A percentile compares a stretch with the other conserved stretches of the same genome.
These are phyloP conservation scores for Boletus rufocinnamomeus DNA, from an alignment of 768 basidiomycete genomes.

Conservation along the genomic window DNA sequence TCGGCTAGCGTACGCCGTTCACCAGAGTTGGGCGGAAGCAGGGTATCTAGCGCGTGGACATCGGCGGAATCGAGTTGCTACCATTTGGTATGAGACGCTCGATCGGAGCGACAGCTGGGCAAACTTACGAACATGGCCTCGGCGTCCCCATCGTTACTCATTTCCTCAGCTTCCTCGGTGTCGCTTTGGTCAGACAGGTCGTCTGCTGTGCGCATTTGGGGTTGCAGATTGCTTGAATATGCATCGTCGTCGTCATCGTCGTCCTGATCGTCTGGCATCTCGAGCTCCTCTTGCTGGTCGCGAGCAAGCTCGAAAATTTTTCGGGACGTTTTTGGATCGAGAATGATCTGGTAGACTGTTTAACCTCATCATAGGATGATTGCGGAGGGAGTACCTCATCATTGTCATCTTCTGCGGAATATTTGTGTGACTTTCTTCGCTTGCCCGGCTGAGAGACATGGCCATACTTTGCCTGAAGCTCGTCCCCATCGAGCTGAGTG, in stretches of 20 bases:
- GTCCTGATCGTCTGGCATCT: slow-evolving; percentile 60
- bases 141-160: slow-evolving; percentile 39
- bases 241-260: slow-evolving; percentile 37
- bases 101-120: slow-evolving; percentile 3
- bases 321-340: slow-evolving; percentile 81
- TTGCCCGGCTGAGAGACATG: slow-evolving; percentile 74
- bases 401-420: slow-evolving; percentile 50
- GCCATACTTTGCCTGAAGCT: slow-evolving; percentile 74
- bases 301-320: slow-evolving; percentile 91
- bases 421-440: slow-evolving; percentile 61
- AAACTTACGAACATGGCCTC: slow-evolving; percentile 63
- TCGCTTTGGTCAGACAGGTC: slow-evolving; percentile 64
- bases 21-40: slow-evolving; percentile 72
- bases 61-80: slow-evolving; percentile 92
- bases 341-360: slow-evolving; percentile 49
- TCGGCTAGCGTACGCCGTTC: slow-evolving; percentile 91
- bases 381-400: slow-evolving; percentile 49
- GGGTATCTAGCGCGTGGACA: slow-evolving; percentile 78
- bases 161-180: slow-evolving; percentile 31
- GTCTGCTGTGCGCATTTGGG: slow-evolving; percentile 34
- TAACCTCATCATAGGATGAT: slow-evolving; percentile 2
- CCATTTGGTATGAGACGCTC: slow-evolving; percentile 3
- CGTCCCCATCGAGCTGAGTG: slow-evolving; percentile 80
- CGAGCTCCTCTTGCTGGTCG: slow-evolving; percentile 90
- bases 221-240: slow-evolving; percentile 30